These are phyloP conservation scores for Blastocystis sp. DNA, from an alignment of 352 stramenopile genomes.

Conservation along the genomic window DNA sequence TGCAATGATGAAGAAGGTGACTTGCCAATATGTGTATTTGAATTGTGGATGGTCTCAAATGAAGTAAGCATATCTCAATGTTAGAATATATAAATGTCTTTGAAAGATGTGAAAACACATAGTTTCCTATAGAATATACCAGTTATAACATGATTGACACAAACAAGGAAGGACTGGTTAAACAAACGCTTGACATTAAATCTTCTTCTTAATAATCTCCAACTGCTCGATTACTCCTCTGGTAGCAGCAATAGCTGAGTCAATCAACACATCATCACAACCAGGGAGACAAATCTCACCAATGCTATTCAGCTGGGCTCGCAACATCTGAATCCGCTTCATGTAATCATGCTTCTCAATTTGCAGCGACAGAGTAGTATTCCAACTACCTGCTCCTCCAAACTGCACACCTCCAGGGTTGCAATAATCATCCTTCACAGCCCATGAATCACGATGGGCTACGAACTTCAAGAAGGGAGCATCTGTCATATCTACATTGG, in stretches of 20 bases:
- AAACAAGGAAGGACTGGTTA: too few species aligned
- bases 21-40: too few species aligned
- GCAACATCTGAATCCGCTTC: constrained; percentile 52
- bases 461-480: constrained; percentile 57
- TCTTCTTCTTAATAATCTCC: constrained; percentile 53
- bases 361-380: constrained; percentile 57
- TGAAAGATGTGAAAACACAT: too few species aligned
- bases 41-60: too few species aligned
- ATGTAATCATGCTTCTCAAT: constrained; percentile 60
- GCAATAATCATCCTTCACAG: constrained; percentile 61
- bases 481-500: constrained; percentile 61
- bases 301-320: constrained; percentile 28
- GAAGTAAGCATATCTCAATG: too few species aligned
- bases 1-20: too few species aligned
- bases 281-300: constrained; percentile 45
- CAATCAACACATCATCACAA: constrained; percentile 48
- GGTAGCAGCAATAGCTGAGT: constrained; percentile 36
- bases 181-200: constrained; percentile 5
- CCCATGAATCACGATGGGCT: constrained; percentile 30
- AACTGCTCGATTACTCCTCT: constrained; percentile 21
- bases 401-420: constrained; percentile 44
- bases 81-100: too few species aligned
- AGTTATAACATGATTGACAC: too few species aligned
- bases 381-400: constrained; percentile 22
- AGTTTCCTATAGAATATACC: too few species aligned